Evolutionary conservation across 1,284 basidiomycete genomes (phyloP).

Genomic region (Cryptococcus sp.): DNA sequence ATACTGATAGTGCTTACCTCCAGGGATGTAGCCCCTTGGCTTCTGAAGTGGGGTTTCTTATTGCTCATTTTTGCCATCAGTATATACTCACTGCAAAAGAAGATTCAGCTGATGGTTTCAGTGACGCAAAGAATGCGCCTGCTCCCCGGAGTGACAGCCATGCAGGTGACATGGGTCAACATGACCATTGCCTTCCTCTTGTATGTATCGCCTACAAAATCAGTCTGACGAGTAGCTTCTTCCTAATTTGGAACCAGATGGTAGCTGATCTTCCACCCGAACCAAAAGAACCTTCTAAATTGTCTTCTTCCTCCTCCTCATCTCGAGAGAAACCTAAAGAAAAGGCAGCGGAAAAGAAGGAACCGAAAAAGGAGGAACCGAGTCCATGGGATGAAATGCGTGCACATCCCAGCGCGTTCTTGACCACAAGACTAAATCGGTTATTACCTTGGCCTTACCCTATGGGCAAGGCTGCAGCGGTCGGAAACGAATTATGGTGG

Average conservation of each 20-base stretch:
- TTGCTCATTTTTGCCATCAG: conserved; percentile 28
- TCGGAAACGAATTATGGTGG: conserved; percentile 34
- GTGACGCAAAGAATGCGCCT: conserved; percentile 29
- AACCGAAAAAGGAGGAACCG: conserved; percentile 7
- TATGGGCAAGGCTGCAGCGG: conserved; percentile 21
- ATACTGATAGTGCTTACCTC: neutral
- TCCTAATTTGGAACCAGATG: conserved; percentile 35
- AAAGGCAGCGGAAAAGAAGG: conserved; percentile 18
- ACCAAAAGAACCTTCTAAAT: conserved; percentile 1
- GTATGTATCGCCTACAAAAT: conserved; percentile 13
- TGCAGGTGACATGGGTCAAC: conserved; percentile 38
- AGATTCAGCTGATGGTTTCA: conserved; percentile 1
- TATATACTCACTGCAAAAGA: conserved; percentile 8
- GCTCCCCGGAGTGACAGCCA: conserved; percentile 27
- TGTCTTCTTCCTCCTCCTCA: conserved; percentile 18
- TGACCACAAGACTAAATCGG: conserved; percentile 30
- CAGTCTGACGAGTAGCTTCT: conserved; percentile 19
- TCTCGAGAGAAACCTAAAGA: conserved; percentile 11
- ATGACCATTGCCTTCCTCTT: conserved; percentile 28
- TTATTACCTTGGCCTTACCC: conserved; percentile 37
- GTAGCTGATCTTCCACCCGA: conserved; percentile 11
- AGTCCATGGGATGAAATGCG: conserved; percentile 34
- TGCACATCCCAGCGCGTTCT: conserved; percentile 34
- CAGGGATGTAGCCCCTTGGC: conserved; percentile 26
- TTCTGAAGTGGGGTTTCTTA: conserved; percentile 32